phyloP scores from a whole-genome alignment of 305 asterid genomes.

The Solanum chacoense region DNA sequence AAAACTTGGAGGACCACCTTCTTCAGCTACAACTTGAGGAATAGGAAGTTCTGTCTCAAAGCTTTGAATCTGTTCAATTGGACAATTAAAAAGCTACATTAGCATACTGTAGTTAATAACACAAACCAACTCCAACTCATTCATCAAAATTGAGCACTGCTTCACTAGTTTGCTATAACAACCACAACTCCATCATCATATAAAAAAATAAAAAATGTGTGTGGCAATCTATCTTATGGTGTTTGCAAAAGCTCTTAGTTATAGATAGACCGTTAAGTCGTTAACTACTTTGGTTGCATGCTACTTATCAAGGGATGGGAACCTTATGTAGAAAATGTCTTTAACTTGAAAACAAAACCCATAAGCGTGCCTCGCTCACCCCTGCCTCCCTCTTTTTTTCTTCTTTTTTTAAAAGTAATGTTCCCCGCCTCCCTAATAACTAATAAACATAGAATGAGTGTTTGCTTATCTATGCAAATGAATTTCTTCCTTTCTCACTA shows the following conservation, averaged over 20 bases:
- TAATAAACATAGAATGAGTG: background rate
- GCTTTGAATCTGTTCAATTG: constrained; percentile 62
- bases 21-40: constrained; percentile 70
- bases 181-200: background rate
- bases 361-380: background rate
- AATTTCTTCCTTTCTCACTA: background rate
- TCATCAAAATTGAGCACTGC: background rate
- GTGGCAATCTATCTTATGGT: background rate
- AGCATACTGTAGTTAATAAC: background rate
- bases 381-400: background rate
- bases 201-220: background rate
- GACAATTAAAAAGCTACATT: background rate
- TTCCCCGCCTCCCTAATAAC: background rate
- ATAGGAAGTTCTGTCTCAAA: constrained; percentile 72
- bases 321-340: background rate
- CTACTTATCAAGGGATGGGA: background rate
- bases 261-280: background rate
- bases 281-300: background rate
- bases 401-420: background rate
- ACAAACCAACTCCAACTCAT: background rate
- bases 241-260: background rate
- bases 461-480: background rate
- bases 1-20: constrained; percentile 86
- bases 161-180: background rate
- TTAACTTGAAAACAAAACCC: background rate